Evolutionary conservation across 2,329 filamentous ascomycete genomes (phyloP).

Genomic region (Trichoderma lentiforme): DNA sequence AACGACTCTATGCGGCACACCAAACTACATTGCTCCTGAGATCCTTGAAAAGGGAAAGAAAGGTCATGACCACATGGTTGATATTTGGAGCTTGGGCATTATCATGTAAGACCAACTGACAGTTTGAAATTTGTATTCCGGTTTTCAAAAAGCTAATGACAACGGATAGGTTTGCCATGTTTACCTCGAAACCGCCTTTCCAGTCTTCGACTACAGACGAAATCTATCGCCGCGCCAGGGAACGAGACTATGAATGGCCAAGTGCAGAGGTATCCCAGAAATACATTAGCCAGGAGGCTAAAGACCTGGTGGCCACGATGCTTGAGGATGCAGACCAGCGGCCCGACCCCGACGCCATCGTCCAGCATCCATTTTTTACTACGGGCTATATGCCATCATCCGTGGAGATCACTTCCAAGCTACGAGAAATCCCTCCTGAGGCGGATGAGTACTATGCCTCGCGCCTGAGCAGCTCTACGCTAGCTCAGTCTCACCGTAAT

Average conservation of each 20-base stretch:
- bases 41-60: slow-evolving; percentile 92
- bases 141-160: neutral
- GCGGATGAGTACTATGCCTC: slow-evolving; percentile 55
- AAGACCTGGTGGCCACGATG: slow-evolving; percentile 73
- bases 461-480: slow-evolving; percentile 43
- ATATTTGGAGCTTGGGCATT: slow-evolving; percentile 96
- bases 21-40: slow-evolving; percentile 97
- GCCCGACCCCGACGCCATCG: slow-evolving; percentile 72
- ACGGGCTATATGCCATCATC: slow-evolving; percentile 67
- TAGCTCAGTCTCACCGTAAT: slow-evolving; percentile 48
- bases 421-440: slow-evolving; percentile 57
- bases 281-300: slow-evolving; percentile 70
- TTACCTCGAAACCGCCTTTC: slow-evolving; percentile 93
- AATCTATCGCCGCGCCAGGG: slow-evolving; percentile 69
- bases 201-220: slow-evolving; percentile 87
- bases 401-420: slow-evolving; percentile 55
- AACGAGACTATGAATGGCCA: slow-evolving; percentile 79
- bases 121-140: neutral
- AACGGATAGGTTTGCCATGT: slow-evolving; percentile 77
- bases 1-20: slow-evolving; percentile 93
- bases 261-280: slow-evolving; percentile 61
- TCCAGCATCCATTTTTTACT: slow-evolving; percentile 76
- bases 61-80: slow-evolving; percentile 95
- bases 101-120: slow-evolving; percentile 67
- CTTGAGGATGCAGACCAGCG: slow-evolving; percentile 72